A percentile compares a stretch with the other conserved stretches of the same genome.
phyloP scores from a whole-genome alignment of 176 grass and related monocot genomes.

The Avena insularis region DNA sequence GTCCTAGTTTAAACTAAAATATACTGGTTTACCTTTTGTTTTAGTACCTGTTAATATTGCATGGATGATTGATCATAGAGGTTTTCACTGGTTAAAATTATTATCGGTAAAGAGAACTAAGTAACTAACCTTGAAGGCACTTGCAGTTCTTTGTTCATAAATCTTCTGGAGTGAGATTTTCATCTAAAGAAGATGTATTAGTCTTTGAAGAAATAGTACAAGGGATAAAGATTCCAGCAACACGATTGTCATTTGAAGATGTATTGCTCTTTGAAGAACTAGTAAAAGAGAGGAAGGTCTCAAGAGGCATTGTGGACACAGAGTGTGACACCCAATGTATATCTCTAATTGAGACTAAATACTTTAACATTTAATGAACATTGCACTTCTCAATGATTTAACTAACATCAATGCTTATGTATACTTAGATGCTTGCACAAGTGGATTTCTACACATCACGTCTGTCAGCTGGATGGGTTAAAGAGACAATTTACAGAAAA shows the following conservation, averaged over 20 bases:
- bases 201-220: neutral
- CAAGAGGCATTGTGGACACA: neutral
- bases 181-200: neutral
- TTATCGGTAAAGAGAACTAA: neutral
- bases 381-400: neutral
- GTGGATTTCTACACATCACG: neutral
- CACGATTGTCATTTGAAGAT: neutral
- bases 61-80: neutral
- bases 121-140: neutral
- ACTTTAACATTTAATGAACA: neutral
- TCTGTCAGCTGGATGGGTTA: neutral
- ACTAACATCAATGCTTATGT: neutral
- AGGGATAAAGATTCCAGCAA: neutral
- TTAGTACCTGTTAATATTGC: neutral
- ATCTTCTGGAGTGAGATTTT: neutral
- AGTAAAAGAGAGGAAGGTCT: neutral
- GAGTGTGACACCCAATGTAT: neutral
- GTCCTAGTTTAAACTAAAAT: neutral
- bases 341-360: neutral
- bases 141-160: constrained; percentile 10
- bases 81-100: neutral
- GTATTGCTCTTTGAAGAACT: neutral
- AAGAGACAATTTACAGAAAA: neutral
- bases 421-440: neutral
- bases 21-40: neutral